phyloP scores from a whole-genome alignment of 345 rosid species.

The Salix purpurea region DNA sequence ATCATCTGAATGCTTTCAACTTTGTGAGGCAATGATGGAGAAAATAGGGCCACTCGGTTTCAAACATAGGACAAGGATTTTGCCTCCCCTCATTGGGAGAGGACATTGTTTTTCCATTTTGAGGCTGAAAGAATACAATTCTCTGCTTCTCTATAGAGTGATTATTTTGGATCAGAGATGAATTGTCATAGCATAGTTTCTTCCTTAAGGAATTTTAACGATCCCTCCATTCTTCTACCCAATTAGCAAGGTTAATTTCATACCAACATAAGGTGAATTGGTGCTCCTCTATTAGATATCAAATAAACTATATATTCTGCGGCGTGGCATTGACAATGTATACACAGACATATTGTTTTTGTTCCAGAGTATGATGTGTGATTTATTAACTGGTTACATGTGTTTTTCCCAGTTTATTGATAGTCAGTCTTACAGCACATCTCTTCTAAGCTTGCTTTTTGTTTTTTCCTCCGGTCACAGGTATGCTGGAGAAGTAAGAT shows the following conservation, averaged over 20 bases:
- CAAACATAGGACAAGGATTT: neutral
- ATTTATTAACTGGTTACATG: neutral
- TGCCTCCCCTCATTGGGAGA: neutral
- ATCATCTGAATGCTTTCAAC: neutral
- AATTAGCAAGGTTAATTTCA: neutral
- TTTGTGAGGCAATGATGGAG: neutral
- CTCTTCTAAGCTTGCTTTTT: neutral
- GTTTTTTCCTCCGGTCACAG: slow-evolving; percentile 35
- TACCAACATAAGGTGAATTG: neutral
- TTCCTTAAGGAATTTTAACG: neutral
- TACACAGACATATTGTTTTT: neutral
- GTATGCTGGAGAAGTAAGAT: slow-evolving; percentile 71
- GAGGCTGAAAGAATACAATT: neutral
- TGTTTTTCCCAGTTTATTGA: neutral
- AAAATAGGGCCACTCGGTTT: neutral
- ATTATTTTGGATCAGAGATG: neutral
- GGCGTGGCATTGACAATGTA: neutral
- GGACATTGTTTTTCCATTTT: neutral
- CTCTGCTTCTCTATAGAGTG: neutral
- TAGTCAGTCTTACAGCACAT: neutral
- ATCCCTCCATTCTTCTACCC: neutral
- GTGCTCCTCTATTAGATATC: neutral
- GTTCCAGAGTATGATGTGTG: neutral
- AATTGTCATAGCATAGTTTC: neutral
- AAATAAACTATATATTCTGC: neutral